Evolutionary conservation across 176 grass and related monocot species (phyloP).

Genomic region (Lolium multiflorum): DNA sequence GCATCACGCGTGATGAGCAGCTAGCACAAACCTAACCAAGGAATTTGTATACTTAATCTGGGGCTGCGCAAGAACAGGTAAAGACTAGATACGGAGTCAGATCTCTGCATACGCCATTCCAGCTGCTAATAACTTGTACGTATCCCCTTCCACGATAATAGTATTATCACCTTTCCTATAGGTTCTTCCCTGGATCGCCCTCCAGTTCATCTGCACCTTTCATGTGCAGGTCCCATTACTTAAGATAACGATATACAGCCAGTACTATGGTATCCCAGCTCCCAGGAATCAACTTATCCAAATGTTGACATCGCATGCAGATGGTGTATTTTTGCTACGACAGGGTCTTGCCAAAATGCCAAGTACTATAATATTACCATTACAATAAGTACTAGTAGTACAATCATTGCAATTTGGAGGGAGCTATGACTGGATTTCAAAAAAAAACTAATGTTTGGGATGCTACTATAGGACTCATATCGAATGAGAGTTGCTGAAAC

Average conservation of each 20-base stretch:
- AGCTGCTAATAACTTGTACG: background rate
- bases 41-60: constrained; percentile 5
- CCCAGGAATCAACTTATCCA: constrained; percentile 18
- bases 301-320: constrained; percentile 8
- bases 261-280: too few species aligned
- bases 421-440: background rate
- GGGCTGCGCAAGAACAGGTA: background rate
- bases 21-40: constrained; percentile 1
- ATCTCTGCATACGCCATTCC: constrained; percentile 36
- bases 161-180: background rate
- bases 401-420: background rate
- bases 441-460: too few species aligned
- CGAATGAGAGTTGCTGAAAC: constrained; percentile 19
- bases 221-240: too few species aligned
- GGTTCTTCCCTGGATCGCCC: too few species aligned
- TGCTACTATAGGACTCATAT: too few species aligned
- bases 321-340: background rate
- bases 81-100: background rate
- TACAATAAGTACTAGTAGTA: background rate
- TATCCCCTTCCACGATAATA: background rate
- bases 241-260: too few species aligned
- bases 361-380: background rate
- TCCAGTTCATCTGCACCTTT: too few species aligned
- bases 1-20: background rate
- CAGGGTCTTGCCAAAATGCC: too few species aligned